These are phyloP conservation scores for Pterocarpus macrocarpus DNA, from an alignment of 306 rosid genomes.

Conservation along the genomic window DNA sequence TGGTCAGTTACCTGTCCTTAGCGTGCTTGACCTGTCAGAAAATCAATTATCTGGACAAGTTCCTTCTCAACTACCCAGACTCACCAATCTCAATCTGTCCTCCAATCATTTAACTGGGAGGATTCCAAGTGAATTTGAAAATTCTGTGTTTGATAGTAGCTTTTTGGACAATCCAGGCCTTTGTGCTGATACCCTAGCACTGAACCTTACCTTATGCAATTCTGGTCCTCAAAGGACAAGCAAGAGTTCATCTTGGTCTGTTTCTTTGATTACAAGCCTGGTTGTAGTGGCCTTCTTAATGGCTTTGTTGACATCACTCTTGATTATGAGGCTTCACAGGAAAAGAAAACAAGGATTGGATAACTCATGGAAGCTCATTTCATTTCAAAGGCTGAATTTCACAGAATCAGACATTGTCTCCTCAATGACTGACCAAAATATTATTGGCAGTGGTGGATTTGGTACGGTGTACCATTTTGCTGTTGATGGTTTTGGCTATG, in stretches of 20 bases:
- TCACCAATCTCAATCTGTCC: conserved; percentile 50
- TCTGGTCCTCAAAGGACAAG: conserved; percentile 37
- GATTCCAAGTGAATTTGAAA: conserved; percentile 60
- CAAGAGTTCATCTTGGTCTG: conserved; percentile 56
- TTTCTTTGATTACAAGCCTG: conserved; percentile 62
- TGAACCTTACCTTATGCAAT: conserved; percentile 57
- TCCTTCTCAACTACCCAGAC: conserved; percentile 53
- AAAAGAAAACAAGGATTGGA: conserved; percentile 44
- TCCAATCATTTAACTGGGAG: conserved; percentile 61
- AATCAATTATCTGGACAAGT: conserved; percentile 69
- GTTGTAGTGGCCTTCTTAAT: conserved; percentile 28
- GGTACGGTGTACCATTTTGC: conserved; percentile 43
- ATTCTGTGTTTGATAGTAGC: conserved; percentile 51
- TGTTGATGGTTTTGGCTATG: conserved; percentile 42
- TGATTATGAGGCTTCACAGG: conserved; percentile 38
- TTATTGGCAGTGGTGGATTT: conserved; percentile 53
- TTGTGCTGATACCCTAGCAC: conserved; percentile 48
- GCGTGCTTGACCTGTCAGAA: conserved; percentile 69
- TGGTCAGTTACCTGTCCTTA: conserved; percentile 60
- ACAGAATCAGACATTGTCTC: conserved; percentile 45
- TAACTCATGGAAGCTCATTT: conserved; percentile 51
- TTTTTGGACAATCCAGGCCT: conserved; percentile 79
- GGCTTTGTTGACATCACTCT: conserved; percentile 19
- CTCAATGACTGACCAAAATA: conserved; percentile 47
- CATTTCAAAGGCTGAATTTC: conserved; percentile 50